Conservation (phyloP, 1,284 basidiomycete genomes). For the Ganoderma leucocontextum region DNA sequence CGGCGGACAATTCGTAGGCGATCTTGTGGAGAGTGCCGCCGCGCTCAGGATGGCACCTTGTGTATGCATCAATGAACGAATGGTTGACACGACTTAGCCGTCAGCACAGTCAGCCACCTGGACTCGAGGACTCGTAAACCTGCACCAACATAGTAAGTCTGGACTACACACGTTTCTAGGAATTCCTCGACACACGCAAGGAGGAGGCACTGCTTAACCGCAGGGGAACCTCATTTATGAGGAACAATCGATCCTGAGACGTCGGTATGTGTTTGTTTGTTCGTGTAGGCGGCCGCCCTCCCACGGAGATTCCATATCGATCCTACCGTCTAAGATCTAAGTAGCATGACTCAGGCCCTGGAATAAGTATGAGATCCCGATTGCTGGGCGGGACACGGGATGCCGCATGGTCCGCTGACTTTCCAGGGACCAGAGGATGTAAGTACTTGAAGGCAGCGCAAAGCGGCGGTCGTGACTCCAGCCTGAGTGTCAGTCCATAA, state of each 20-base stretch:
- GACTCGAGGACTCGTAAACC: neutral
- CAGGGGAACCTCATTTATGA: neutral
- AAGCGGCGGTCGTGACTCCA: neutral
- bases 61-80: neutral
- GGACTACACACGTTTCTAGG: neutral
- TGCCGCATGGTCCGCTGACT: neutral
- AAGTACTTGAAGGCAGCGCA: neutral
- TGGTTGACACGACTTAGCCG: neutral
- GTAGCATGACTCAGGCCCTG: neutral
- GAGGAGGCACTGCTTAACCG: neutral
- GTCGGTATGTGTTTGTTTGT: neutral
- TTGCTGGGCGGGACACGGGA: neutral
- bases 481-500: neutral
- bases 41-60: neutral
- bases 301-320: neutral
- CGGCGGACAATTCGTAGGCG: neutral
- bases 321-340: neutral
- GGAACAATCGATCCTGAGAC: neutral
- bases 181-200: neutral
- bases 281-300: neutral
- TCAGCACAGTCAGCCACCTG: neutral
- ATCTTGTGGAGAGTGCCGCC: neutral
- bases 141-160: neutral
- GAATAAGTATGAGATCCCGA: neutral
- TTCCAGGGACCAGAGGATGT: neutral